These are phyloP conservation scores for Kazachstania kunashirensis DNA, from an alignment of 805 yeast species.

Conservation along the genomic window DNA sequence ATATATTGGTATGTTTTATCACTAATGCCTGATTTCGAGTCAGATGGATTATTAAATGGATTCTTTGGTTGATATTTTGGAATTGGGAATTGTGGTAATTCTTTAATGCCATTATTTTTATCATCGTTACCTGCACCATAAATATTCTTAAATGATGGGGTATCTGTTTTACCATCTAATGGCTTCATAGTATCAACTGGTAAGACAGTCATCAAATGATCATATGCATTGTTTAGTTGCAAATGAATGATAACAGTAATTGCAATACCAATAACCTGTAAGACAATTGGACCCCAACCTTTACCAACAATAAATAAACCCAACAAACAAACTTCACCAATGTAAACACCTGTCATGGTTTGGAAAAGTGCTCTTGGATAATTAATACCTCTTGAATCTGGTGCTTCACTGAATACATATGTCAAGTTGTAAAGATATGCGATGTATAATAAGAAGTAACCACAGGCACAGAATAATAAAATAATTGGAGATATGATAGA, in stretches of 20 bases:
- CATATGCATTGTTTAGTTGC: conserved; percentile 57
- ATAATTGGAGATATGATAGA: conserved; percentile 76
- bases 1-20: conserved; percentile 19
- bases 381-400: conserved; percentile 71
- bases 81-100: conserved; percentile 25
- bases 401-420: conserved; percentile 56
- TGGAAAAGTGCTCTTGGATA: conserved; percentile 87
- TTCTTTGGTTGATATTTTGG: conserved; percentile 19
- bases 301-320: conserved; percentile 85
- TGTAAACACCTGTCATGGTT: conserved; percentile 76
- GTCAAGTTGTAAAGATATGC: conserved; percentile 71
- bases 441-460: conserved; percentile 63
- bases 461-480: conserved; percentile 58
- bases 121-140: conserved; percentile 18
- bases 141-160: conserved; percentile 40
- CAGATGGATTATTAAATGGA: conserved; percentile 3
- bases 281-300: conserved; percentile 88
- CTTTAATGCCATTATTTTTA: conserved; percentile 15
- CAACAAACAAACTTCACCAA: conserved; percentile 77
- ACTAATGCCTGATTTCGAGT: conserved; percentile 8
- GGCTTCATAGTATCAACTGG: conserved; percentile 73
- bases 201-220: conserved; percentile 43
- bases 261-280: conserved; percentile 57
- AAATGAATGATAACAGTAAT: conserved; percentile 62
- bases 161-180: conserved; percentile 56